phyloP scores from a whole-genome alignment of 805 yeast genomes.

The Monosporozyma servazzii region DNA sequence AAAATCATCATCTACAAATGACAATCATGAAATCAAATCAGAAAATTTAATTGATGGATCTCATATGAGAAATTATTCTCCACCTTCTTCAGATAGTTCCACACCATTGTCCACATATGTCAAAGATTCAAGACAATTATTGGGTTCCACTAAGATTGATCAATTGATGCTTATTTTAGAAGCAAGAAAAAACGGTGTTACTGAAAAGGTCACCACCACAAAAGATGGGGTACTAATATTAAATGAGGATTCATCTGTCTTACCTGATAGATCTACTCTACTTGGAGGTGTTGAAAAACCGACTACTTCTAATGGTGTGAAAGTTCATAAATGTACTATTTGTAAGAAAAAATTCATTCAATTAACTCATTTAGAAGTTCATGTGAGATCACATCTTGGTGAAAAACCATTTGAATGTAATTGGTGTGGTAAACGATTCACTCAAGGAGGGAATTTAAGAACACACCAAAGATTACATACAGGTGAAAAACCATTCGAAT shows the following conservation, averaged over 20 bases:
- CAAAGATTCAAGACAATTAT: constrained; percentile 54
- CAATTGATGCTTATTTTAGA: constrained; percentile 85
- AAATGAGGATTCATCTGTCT: constrained; percentile 41
- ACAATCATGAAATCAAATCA: background rate
- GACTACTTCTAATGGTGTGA: constrained; percentile 29
- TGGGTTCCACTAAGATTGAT: constrained; percentile 87
- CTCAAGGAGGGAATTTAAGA: constrained; percentile 84
- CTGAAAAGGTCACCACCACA: constrained; percentile 51
- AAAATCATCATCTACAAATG: background rate
- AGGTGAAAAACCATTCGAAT: constrained; percentile 83
- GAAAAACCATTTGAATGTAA: constrained; percentile 74
- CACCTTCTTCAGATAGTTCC: background rate
- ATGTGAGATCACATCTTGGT: constrained; percentile 80
- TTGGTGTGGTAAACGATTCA: constrained; percentile 70
- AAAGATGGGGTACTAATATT: constrained; percentile 57
- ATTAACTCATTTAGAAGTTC: constrained; percentile 83
- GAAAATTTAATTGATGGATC: background rate
- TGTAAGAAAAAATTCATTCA: constrained; percentile 79
- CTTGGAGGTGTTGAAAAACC: constrained; percentile 80
- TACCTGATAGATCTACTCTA: constrained; percentile 53
- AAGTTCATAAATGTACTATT: constrained; percentile 61
- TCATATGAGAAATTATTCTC: background rate
- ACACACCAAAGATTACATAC: constrained; percentile 83
- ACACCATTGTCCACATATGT: background rate
- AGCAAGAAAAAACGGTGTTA: constrained; percentile 71